Conservation (phyloP, 305 asterid species). For the Solanum hybrid region DNA sequence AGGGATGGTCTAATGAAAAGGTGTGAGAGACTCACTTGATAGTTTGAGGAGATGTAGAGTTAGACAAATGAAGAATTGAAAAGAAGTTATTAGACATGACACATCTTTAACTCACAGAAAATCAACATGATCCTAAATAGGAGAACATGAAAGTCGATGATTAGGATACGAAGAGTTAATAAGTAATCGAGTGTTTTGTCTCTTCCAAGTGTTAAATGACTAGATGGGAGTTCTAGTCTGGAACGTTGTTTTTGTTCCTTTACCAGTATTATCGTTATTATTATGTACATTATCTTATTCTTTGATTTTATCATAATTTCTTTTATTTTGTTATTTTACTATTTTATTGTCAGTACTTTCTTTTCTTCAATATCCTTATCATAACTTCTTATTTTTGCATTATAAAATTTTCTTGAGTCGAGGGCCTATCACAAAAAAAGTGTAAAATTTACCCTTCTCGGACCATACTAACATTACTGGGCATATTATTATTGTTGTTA, state of each 20-base stretch:
- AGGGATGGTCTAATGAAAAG: not conserved
- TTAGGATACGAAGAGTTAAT: not conserved
- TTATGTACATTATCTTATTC: not conserved
- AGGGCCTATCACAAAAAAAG: not conserved
- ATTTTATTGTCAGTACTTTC: not conserved
- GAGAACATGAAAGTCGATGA: not conserved
- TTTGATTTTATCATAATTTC: not conserved
- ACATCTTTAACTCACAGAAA: not conserved
- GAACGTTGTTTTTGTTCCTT: not conserved
- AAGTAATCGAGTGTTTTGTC: not conserved
- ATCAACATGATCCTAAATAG: not conserved
- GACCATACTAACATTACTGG: not conserved
- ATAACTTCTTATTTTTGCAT: not conserved
- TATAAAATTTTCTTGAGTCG: not conserved
- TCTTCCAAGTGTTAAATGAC: not conserved
- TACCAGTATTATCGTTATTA: not conserved
- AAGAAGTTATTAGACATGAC: not conserved
- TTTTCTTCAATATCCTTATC: not conserved
- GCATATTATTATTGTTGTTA: not conserved
- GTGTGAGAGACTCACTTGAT: not conserved
- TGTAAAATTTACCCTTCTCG: not conserved
- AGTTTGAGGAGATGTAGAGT: not conserved
- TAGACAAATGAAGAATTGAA: not conserved
- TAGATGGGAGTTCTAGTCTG: not conserved
- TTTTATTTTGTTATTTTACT: not conserved